Percentiles rank a stretch among this genome's conserved stretches.
phyloP scores from a whole-genome alignment of 495 filamentous ascomycete genomes.

The Parachaetomium inaequale region DNA sequence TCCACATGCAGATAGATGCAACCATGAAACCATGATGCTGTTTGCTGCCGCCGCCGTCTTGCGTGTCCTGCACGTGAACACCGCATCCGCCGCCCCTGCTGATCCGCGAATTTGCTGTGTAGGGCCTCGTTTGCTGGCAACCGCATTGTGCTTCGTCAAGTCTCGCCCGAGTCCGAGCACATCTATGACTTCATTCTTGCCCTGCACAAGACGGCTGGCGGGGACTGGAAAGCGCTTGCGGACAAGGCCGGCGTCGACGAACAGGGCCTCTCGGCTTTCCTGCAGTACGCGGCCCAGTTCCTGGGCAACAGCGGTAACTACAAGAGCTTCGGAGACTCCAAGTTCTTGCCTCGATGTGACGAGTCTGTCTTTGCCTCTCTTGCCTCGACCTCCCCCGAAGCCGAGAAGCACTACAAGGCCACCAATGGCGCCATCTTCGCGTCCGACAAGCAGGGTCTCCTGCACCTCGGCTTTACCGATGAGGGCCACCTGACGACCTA shows the following conservation, averaged over 20 bases:
- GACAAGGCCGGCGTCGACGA: slow-evolving; percentile 65
- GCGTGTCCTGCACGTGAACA: not conserved
- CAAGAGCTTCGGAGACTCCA: slow-evolving; percentile 92
- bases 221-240: slow-evolving; percentile 73
- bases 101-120: slow-evolving; percentile 8
- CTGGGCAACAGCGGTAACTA: slow-evolving; percentile 92
- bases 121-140: slow-evolving; percentile 84
- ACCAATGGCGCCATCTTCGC: slow-evolving; percentile 73
- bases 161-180: slow-evolving; percentile 82
- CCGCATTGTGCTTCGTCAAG: slow-evolving; percentile 80
- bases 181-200: slow-evolving; percentile 90
- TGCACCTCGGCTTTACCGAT: slow-evolving; percentile 84
- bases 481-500: slow-evolving; percentile 85
- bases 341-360: slow-evolving; percentile 81
- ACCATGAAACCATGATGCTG: not conserved
- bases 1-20: not conserved
- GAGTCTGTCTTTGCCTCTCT: slow-evolving; percentile 65
- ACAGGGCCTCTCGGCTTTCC: slow-evolving; percentile 67
- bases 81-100: not conserved
- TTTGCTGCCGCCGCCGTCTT: not conserved
- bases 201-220: slow-evolving; percentile 66
- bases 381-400: slow-evolving; percentile 58
- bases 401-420: slow-evolving; percentile 62
- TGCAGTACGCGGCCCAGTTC: slow-evolving; percentile 86
- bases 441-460: slow-evolving; percentile 58